Base-by-base conservation (phyloP, 1,284 basidiomycete species). In the Sutorius eximius region DNA sequence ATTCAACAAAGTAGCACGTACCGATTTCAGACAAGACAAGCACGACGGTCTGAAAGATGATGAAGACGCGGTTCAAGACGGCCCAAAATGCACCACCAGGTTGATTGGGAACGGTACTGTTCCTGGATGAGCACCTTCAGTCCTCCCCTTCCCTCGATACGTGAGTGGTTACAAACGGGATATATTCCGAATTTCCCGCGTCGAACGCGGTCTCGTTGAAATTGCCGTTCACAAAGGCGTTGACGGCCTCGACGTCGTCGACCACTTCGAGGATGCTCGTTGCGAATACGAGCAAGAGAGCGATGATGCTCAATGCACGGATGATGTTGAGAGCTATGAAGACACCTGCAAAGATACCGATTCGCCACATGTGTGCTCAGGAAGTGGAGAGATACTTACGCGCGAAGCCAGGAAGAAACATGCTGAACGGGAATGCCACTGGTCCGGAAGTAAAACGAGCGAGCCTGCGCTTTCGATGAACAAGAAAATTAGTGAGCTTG, bases 41-140 rank as follows among this genome's bases (percentile, higher is more conserved):
- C 36, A 93, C 77, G 59, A 93, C 65, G 48, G 82, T 78, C 69
- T 93, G 88, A 71, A 86, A 82, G 58, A 92, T 79, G 74, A 94
- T 90, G 65, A 95, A 81, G 37, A 95, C 73, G 20, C 91, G 80
- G 67, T 91, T 88, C 51, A 94, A 76, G 47, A 94, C 85, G 1
- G 90, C 87, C 89, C 91, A 95, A 72, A 94, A 93, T 2, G 82
- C 83, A 16, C 93, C 92, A 3, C 89, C 92, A 45, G 90, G 77
- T 71, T 95, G 91, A 66, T 92, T 89, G 0, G 92, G 91, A 5
- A 95, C 88, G 2, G 90, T 89, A 68, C 85, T 88, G 55, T 79
- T 76, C 54, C 87, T 90, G 59, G 6, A 59, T 11, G 48, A 47
- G 8, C 11, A 8, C 42, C 42, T 37, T 55, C 52, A 55, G 53